Base-by-base conservation (phyloP, 1,139 yeast genomes). In the Geotrichum macrosporum region DNA sequence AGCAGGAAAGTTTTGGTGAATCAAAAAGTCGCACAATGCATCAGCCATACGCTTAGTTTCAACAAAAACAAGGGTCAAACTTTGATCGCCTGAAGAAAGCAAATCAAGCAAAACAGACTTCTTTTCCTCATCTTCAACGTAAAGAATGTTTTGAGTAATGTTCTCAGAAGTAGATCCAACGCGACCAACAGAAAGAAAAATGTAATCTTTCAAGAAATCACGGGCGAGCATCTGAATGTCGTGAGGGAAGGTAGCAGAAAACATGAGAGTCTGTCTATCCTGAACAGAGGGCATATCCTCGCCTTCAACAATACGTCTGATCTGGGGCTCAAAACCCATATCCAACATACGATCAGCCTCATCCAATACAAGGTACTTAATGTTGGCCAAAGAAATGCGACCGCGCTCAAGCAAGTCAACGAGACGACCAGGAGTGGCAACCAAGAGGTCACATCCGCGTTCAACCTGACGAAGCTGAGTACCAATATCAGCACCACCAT, bases 251-350 rank as follows among this genome's bases (percentile, higher is more conserved):
- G 98, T 92, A 60, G 98, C 98, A 38, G 96, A 87, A 74, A 92
- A 92, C 95, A 92, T 87, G 65, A 92, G 79, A 32, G 98, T 92
- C 75, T 92, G 98, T 75, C 98, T 84, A 63, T 84, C 77, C 54
- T 78, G 74, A 51, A 86, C 95, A 57, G 77, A 82, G 55, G 98
- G 96, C 97, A 89, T 89, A 68, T 87, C 96, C 75, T 94, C 89
- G 59, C 85, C 95, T 72, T 92, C 95, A 54, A 92, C 98, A 66
- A 92, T 89, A 68, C 89, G 86, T 78, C 98, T 86, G 66, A 92
- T 92, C 77, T 92, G 98, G 57, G 97, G 97, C 76, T 92, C 98
- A 73, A 92, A 92, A 77, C 98, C 98, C 98, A 92, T 92, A 81
- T 92, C 98, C 73, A 92, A 81, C 98, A 92, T 92, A 77, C 98